phyloP scores from a whole-genome alignment of 2,329 filamentous ascomycete species.

The Cordyceps fumosorosea region DNA sequence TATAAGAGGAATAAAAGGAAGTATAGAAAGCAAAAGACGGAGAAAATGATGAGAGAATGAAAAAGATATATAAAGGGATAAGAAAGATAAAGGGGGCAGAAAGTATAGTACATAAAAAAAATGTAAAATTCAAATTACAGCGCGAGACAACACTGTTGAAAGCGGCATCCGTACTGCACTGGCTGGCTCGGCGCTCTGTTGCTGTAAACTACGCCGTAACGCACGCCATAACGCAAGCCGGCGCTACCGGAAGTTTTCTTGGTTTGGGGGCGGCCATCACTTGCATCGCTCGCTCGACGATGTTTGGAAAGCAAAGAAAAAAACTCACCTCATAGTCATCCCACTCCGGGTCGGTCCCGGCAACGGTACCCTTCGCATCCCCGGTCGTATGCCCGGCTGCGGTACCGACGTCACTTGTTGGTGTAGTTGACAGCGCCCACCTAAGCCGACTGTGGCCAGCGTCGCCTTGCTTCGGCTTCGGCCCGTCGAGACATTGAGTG shows the following conservation, averaged over 20 bases:
- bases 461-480: slow-evolving; percentile 11
- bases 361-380: slow-evolving; percentile 8
- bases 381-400: not conserved
- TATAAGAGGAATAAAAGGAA: not conserved
- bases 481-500: not conserved
- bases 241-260: no score
- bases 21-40: not conserved
- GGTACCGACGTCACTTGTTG: not conserved
- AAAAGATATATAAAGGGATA: no score
- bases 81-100: no score
- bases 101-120: no score
- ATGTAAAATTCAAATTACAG: no score
- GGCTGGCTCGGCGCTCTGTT: no score
- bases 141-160: not conserved
- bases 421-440: not conserved
- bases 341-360: slow-evolving; percentile 1
- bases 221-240: no score
- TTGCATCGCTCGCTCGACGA: no score
- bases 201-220: no score
- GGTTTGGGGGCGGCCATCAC: no score
- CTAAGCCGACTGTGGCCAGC: not conserved
- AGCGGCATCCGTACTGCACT: no score
- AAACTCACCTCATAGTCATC: not conserved
- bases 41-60: not conserved
- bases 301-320: not conserved